Evolutionary conservation across 2,329 filamentous ascomycete genomes (phyloP).

Genomic region (Colletotrichum chlorophyti): DNA sequence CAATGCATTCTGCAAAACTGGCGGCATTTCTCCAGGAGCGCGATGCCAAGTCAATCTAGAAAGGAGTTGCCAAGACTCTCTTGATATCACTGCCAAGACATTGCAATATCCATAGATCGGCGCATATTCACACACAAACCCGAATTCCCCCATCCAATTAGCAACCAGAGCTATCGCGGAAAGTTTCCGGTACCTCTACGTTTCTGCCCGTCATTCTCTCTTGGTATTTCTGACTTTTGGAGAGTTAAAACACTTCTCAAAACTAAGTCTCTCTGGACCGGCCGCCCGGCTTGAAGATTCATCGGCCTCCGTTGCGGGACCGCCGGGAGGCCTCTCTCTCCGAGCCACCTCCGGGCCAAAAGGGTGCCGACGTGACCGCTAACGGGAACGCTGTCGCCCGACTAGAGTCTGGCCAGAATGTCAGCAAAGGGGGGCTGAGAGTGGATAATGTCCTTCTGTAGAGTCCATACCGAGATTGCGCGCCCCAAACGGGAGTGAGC

Average conservation of each 20-base stretch:
- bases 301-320: conserved; percentile 1
- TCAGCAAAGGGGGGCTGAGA: not conserved
- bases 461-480: conserved; percentile 22
- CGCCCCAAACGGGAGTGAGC: conserved; percentile 8
- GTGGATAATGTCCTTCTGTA: conserved; percentile 10
- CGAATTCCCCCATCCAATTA: not conserved
- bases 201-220: no score
- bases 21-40: conserved; percentile 7
- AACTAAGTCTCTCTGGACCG: not conserved
- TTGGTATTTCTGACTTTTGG: not conserved
- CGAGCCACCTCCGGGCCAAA: not conserved
- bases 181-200: no score
- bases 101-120: not conserved
- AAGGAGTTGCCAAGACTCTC: conserved; percentile 22
- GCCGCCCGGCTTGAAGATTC: conserved; percentile 8
- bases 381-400: not conserved
- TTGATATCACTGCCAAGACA: conserved; percentile 5
- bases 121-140: not conserved
- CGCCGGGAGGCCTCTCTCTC: conserved; percentile 2
- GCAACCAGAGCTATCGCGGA: not conserved
- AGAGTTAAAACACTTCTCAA: not conserved
- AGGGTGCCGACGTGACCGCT: not conserved
- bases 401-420: conserved; percentile 10
- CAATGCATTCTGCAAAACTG: conserved; percentile 10
- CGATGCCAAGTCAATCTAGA: conserved; percentile 9